Evolutionary conservation across 805 yeast genomes (phyloP).

Genomic region (Saccharomycopsis synnaedendra): DNA sequence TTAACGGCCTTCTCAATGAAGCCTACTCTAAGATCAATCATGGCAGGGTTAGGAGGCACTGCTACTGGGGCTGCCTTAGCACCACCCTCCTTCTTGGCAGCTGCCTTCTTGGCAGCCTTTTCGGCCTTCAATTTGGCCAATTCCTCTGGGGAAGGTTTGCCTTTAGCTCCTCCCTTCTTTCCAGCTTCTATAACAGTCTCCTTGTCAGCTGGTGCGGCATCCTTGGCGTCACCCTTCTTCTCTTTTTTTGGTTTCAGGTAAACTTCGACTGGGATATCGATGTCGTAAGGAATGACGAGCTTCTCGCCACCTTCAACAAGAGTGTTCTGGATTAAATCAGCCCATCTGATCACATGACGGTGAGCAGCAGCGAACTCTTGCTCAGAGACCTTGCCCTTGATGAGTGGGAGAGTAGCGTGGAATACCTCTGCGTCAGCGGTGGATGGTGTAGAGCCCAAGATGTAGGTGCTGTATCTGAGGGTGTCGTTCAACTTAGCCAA

Average conservation of each 20-base stretch:
- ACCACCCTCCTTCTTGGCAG: slow-evolving; percentile 43
- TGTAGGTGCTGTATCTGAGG: slow-evolving; percentile 58
- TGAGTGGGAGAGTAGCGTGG: slow-evolving; percentile 47
- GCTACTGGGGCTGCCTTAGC: slow-evolving; percentile 30
- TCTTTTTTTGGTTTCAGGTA: slow-evolving; percentile 47
- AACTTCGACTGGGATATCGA: slow-evolving; percentile 64
- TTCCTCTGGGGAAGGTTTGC: slow-evolving; percentile 21
- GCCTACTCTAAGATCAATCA: slow-evolving; percentile 91
- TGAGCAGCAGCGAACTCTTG: slow-evolving; percentile 37
- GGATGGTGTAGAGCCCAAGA: slow-evolving; percentile 56
- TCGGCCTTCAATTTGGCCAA: slow-evolving; percentile 20
- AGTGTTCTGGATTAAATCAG: slow-evolving; percentile 71
- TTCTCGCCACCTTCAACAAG: slow-evolving; percentile 37
- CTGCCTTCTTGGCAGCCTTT: slow-evolving; percentile 39
- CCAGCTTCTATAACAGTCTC: slow-evolving; percentile 20
- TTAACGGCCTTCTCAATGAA: slow-evolving; percentile 91
- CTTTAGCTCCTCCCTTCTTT: slow-evolving; percentile 13
- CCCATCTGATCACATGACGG: slow-evolving; percentile 91
- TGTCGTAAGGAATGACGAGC: slow-evolving; percentile 44
- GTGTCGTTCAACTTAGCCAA: slow-evolving; percentile 46
- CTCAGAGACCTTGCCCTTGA: slow-evolving; percentile 27
- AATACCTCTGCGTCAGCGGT: slow-evolving; percentile 64
- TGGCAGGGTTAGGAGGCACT: slow-evolving; percentile 62
- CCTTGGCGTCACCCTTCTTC: slow-evolving; percentile 20
- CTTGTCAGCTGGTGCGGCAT: slow-evolving; percentile 17